Evolutionary conservation across 495 filamentous ascomycete genomes (phyloP).

Genomic region (Parathielavia hyrcaniae): DNA sequence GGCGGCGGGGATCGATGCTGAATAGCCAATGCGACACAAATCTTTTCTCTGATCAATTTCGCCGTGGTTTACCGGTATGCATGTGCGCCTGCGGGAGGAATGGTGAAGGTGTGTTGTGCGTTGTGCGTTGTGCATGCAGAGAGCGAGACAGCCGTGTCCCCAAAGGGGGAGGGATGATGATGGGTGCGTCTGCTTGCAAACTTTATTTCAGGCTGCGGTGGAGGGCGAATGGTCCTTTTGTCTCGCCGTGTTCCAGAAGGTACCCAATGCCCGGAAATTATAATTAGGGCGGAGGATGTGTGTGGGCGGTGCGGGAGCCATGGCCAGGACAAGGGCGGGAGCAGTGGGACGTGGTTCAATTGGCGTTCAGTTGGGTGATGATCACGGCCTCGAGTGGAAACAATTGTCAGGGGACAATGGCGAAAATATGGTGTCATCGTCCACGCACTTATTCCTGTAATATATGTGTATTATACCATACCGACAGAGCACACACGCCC

Average conservation of each 20-base stretch:
- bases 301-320: slow-evolving; percentile 23
- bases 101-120: not conserved
- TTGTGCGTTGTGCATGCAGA: not conserved
- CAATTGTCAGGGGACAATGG: slow-evolving; percentile 1
- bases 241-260: slow-evolving; percentile 29
- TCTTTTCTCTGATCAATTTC: not conserved
- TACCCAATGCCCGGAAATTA: slow-evolving; percentile 27
- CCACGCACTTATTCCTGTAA: no score
- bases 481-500: not conserved
- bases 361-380: not conserved
- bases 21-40: not conserved
- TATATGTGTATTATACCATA: not conserved
- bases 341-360: slow-evolving; percentile 1
- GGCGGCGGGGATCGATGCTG: not conserved
- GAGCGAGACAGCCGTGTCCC: not conserved
- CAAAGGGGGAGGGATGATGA: not conserved
- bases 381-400: slow-evolving; percentile 5
- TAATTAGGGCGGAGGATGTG: slow-evolving; percentile 24
- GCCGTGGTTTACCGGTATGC: not conserved
- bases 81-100: not conserved
- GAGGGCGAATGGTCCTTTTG: slow-evolving; percentile 17
- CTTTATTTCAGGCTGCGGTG: slow-evolving; percentile 14
- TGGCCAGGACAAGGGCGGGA: slow-evolving; percentile 22
- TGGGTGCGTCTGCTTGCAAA: slow-evolving; percentile 12
- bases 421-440: not conserved